Evolutionary conservation across 169 alveolate species (phyloP), one percentile per base, ranked within the genome.

Genomic region (Plasmodium knowlesi): DNA sequence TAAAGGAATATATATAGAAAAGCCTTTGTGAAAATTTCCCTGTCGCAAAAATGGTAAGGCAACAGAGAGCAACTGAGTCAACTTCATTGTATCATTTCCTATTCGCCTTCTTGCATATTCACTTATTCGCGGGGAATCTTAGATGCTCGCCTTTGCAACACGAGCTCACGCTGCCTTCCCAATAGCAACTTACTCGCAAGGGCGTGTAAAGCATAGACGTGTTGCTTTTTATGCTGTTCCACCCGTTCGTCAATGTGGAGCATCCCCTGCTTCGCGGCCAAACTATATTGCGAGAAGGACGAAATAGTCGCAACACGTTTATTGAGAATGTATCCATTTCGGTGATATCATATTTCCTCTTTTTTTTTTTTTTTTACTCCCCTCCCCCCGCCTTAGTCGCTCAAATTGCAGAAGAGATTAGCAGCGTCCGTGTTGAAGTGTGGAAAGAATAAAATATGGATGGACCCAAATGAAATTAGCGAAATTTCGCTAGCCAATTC

Each of bases 401-500:
- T 98, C 83, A 97, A 98, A 82, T 98, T 98, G 84, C 99, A 99
- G 96, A 98, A 99, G 97, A 98, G 99, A 91, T 96, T 99, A 74
- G 99, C 99, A 90, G 99, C 99, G 84, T 96, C 99, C 72, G 99
- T 99, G 70, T 96, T 99, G 93, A 98, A 98, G 95, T 98, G 99
- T 97, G 99, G 99, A 91, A 97, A 97, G 92, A 97, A 98, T 95
- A 98, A 99, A 96, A 98, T 99, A 70, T 99, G 99, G 99, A 96
- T 99, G 96, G 99, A 99, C 98, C 99, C 99, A 83, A 99, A 98
- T 92, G 99, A 99, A 96, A 95, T 98, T 84, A 97, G 97, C 95
- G 99, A 99, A 96, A 98, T 99, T 86, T 97, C 99, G 67, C 97
- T 98, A 96, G 99, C 99, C 82, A 99, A 99, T 98, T 98, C 99